These are phyloP conservation scores for Thielaviopsis euricoi DNA, from an alignment of 2,329 filamentous ascomycete species.

Conservation along the genomic window DNA sequence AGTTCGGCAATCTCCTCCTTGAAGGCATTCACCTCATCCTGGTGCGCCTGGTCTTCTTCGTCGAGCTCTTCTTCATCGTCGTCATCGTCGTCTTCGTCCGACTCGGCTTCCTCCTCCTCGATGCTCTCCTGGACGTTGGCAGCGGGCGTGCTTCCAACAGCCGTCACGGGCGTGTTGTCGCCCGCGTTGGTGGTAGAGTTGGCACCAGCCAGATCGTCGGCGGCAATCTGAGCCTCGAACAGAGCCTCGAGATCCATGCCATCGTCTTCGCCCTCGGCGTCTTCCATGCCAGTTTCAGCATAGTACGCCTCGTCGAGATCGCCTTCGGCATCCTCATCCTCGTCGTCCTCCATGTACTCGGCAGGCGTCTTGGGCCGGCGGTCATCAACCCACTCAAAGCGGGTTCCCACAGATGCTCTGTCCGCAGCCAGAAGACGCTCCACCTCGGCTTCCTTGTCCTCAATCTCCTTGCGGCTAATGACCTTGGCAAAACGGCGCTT, in stretches of 20 bases:
- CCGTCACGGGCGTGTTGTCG: constrained; percentile 27
- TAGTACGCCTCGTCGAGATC: constrained; percentile 26
- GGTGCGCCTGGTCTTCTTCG: constrained; percentile 32
- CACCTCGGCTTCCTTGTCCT: constrained; percentile 68
- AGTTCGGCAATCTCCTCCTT: constrained; percentile 38
- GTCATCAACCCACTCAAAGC: constrained; percentile 49
- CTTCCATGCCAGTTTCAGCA: constrained; percentile 41
- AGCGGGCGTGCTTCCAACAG: constrained; percentile 28
- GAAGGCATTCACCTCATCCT: constrained; percentile 36
- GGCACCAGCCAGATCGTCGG: constrained; percentile 22
- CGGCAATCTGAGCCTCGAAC: constrained; percentile 34
- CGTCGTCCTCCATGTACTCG: constrained; percentile 18
- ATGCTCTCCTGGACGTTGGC: constrained; percentile 27
- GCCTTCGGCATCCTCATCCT: constrained; percentile 29
- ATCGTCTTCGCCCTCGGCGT: constrained; percentile 41
- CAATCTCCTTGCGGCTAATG: constrained; percentile 66
- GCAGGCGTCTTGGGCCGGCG: constrained; percentile 17
- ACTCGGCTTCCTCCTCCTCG: constrained; percentile 29
- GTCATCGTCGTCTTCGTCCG: constrained; percentile 30
- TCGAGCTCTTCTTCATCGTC: constrained; percentile 38
- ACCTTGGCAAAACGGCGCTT: constrained; percentile 73
- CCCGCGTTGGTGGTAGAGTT: constrained; percentile 28
- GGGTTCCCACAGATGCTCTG: constrained; percentile 39
- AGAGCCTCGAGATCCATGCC: constrained; percentile 35
- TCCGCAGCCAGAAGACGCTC: constrained; percentile 59